Evolutionary conservation across 208 protist species (phyloP), one percentile per base, ranked within the genome.

Genomic region (Spongospora subterranea): DNA sequence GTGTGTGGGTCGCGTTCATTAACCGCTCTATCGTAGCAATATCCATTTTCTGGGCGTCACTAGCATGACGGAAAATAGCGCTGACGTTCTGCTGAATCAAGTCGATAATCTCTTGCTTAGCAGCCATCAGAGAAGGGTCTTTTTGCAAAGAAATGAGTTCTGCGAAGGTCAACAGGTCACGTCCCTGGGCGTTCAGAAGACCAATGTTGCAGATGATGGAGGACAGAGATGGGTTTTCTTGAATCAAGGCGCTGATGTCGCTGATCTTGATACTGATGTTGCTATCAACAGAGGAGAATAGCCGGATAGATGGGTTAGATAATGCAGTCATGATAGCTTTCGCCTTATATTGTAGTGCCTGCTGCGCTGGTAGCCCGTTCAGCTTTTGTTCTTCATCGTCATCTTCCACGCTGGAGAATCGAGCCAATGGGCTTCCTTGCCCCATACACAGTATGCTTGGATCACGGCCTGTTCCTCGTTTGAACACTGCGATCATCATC

Each of bases 251-350:
- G 71, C 35, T 43, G 71, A 82, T 35, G 35, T 82, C 71, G 13
- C 17, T n/a, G 13, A 82, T 6, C 35, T 43, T 35, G 11, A 82
- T 35, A 82, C 71, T 82, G 40, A 82, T n/a, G n/a, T 82, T 82
- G 35, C 71, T 43, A 43, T 82, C 71, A 6, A 82, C 6, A n/a
- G 71, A 6, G 40, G 71, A 6, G 71, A 82, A 82, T 43, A 82
- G n/a, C n/a, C 17, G 6, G 71, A 82, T 82, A 20, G 6, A 6
- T n/a, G 71, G 71, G n/a, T 82, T 13, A 20, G 71, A 82, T 43
- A 82, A n/a, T n/a, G 71, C 71, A 6, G 71, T 82, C 71, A 82
- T 82, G n/a, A 82, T 82, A 20, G 71, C 71, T 82, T 82, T 82
- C 35, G 71, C 71, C n/a, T 82, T 35, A 6, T 39, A 39, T 43